These are phyloP conservation scores for Picochlorum sp. DNA, from an alignment of 139 green algal genomes.

Conservation along the genomic window DNA sequence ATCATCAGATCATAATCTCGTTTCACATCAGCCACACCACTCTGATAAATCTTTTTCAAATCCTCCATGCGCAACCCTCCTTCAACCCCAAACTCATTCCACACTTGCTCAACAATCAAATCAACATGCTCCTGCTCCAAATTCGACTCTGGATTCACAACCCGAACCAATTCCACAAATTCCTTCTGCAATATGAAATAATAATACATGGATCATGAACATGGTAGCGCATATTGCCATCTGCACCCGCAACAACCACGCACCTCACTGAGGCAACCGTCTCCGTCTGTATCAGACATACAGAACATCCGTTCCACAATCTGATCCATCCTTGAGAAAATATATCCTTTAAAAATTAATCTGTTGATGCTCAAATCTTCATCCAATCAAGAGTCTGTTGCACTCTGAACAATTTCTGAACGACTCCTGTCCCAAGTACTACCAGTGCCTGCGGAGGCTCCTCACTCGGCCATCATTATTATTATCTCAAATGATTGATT, in stretches of 20 bases:
- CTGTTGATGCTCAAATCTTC: background rate
- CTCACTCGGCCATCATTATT: too few species aligned
- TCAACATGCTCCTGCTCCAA: constrained; percentile 13
- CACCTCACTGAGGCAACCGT: background rate
- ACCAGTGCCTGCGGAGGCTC: too few species aligned
- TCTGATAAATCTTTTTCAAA: constrained; percentile 17
- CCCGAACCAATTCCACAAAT: constrained; percentile 14
- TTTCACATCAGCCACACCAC: constrained; percentile 21
- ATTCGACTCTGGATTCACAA: constrained; percentile 20
- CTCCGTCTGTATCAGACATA: constrained; percentile 3
- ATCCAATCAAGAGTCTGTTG: background rate
- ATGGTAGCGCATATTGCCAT: too few species aligned
- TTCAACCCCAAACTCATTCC: constrained; percentile 8
- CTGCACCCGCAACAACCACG: too few species aligned
- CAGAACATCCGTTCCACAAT: background rate
- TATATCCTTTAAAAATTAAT: background rate
- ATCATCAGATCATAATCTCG: constrained; percentile 19
- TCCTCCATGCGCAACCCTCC: constrained; percentile 19
- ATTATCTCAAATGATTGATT: too few species aligned
- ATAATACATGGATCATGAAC: too few species aligned
- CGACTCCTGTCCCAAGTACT: too few species aligned
- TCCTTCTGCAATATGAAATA: constrained; percentile 9
- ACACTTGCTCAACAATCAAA: constrained; percentile 30
- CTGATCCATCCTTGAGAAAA: background rate
- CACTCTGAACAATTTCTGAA: too few species aligned